These are phyloP conservation scores for Paratinospora sagittata DNA, from an alignment of 164 flowering plant species.

Conservation along the genomic window DNA sequence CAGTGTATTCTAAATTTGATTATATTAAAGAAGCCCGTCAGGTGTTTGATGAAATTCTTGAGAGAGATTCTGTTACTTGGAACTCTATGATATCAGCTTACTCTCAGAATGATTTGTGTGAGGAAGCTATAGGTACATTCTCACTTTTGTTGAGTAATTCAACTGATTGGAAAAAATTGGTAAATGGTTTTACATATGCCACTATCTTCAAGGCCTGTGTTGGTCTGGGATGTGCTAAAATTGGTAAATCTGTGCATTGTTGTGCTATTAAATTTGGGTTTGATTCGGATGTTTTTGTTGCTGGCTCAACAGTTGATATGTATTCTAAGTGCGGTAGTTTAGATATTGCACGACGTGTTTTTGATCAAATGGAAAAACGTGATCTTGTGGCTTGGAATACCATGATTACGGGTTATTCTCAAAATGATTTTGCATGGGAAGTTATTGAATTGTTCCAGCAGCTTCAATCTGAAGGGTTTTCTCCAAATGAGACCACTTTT, in stretches of 20 bases:
- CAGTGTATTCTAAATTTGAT: conserved; percentile 5
- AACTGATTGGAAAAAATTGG: conserved; percentile 3
- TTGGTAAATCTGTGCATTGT: conserved; percentile 7
- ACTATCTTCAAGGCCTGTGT: conserved; percentile 12
- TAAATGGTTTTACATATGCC: conserved; percentile 6
- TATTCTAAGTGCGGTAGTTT: conserved; percentile 6
- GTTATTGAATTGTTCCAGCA: conserved; percentile 3
- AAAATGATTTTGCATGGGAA: background rate
- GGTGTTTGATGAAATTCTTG: conserved; percentile 11
- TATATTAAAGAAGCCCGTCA: background rate
- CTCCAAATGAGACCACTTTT: conserved; percentile 10
- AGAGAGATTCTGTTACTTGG: conserved; percentile 8
- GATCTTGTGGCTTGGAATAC: conserved; percentile 11
- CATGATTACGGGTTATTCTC: conserved; percentile 12
- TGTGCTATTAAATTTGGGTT: conserved; percentile 7
- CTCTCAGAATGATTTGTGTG: background rate
- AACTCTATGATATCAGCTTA: conserved; percentile 7
- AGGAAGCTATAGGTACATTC: conserved; percentile 2
- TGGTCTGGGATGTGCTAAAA: background rate
- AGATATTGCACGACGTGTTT: conserved; percentile 1
- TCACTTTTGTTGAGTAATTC: background rate
- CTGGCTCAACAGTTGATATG: conserved; percentile 6
- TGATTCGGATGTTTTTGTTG: conserved; percentile 10
- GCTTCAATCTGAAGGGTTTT: conserved; percentile 8
- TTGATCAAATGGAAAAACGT: conserved; percentile 6